phyloP scores from a whole-genome alignment of 257 asterid species.

The Catharanthus roseus region DNA sequence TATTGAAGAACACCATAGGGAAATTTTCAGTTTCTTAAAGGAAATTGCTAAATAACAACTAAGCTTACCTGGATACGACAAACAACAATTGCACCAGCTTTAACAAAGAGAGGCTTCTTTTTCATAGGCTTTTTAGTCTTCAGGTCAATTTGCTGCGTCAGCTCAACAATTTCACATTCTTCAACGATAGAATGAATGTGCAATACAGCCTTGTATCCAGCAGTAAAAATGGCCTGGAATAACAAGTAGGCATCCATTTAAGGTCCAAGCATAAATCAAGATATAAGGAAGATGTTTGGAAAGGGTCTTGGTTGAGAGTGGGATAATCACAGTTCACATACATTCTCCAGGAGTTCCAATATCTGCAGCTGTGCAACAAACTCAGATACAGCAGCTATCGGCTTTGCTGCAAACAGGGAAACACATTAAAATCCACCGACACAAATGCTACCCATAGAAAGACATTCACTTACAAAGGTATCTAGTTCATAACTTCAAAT shows the following conservation, averaged over 20 bases:
- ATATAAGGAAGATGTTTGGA: not conserved
- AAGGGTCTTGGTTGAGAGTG: not conserved
- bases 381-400: slow-evolving; percentile 66
- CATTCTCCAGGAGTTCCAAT: slow-evolving; percentile 90
- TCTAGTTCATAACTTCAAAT: not conserved
- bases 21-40: not conserved
- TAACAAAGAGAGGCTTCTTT: slow-evolving; percentile 85
- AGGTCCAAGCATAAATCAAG: not conserved
- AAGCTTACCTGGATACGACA: slow-evolving; percentile 73
- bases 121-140: slow-evolving; percentile 71
- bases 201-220: slow-evolving; percentile 97
- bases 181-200: slow-evolving; percentile 88
- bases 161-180: slow-evolving; percentile 91
- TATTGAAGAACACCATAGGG: not conserved
- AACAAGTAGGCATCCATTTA: not conserved
- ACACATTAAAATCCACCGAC: not conserved
- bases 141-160: slow-evolving; percentile 70
- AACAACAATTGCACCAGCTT: slow-evolving; percentile 68
- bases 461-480: not conserved
- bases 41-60: not conserved
- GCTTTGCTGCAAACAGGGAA: slow-evolving; percentile 52
- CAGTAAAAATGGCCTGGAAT: slow-evolving; percentile 84
- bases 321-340: slow-evolving; percentile 22
- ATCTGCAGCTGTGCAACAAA: slow-evolving; percentile 87
- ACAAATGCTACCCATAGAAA: not conserved